phyloP scores from a whole-genome alignment of 2,329 filamentous ascomycete species.

The Dothistroma septosporum region DNA sequence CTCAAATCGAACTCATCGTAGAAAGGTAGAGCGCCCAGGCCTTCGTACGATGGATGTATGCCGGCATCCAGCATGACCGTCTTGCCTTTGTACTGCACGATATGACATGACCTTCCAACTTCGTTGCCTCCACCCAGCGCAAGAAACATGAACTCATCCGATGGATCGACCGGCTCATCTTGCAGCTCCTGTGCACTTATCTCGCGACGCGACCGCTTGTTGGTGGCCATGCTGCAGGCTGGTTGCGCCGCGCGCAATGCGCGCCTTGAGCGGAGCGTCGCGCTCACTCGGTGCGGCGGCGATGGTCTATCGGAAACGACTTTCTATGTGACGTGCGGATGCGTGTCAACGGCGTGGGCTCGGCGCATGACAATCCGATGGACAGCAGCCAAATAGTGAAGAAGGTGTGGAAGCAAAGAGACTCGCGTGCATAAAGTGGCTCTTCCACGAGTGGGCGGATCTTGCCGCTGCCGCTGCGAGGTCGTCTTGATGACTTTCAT shows the following conservation, averaged over 20 bases:
- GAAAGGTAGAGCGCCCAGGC: conserved; percentile 87
- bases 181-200: conserved; percentile 63
- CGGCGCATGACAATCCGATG: background rate
- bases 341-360: background rate
- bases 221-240: conserved; percentile 69
- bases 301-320: background rate
- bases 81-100: conserved; percentile 98
- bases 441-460: background rate
- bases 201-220: conserved; percentile 67
- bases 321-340: background rate
- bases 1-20: conserved; percentile 98
- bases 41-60: conserved; percentile 94
- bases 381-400: background rate
- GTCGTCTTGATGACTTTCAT: background rate
- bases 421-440: background rate
- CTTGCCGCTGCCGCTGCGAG: background rate
- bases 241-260: conserved; percentile 17
- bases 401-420: background rate
- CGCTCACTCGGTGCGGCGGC: background rate
- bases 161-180: conserved; percentile 85
- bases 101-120: conserved; percentile 94
- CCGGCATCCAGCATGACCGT: conserved; percentile 99
- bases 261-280: background rate
- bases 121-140: conserved; percentile 94
- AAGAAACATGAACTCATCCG: conserved; percentile 91